Evolutionary conservation across 768 basidiomycete species (phyloP), one percentile per base, ranked within the genome.

Genomic region (Lactarius evosmus): DNA sequence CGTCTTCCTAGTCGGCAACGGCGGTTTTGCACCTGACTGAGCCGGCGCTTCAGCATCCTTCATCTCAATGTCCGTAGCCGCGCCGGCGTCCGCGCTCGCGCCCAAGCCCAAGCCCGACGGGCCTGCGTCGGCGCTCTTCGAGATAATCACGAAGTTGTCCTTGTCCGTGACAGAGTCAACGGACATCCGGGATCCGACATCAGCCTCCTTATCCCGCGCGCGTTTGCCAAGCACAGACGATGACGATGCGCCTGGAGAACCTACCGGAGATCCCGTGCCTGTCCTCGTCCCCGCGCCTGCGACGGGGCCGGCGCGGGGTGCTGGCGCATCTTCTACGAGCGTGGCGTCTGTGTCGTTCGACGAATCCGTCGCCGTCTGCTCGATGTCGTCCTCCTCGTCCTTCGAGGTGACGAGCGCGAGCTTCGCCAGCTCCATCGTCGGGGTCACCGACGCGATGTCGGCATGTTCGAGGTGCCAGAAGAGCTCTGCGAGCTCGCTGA

Each of bases 281-380:
- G 46, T 49, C 25, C 46, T 46, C 44, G 44, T 46, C 38, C 38
- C 38, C 11, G 22, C 22, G 5, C 38, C 38, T 14, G 38, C 16
- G 67, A 67, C 46, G 29, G 70, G 12, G n/a, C 62, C 55, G 19
- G 58, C 22, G 40, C 70, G 73, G 8, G 71, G 62, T 14, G 46
- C 46, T 0, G 70, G 69, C 49, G 74, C 84, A 72, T 92, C 91
- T 62, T 94, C 92, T 56, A 94, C 92, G 34, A 94, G 81, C 14
- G 92, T 94, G 17, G 91, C 91, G 73, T 93, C 91, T 1, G 91
- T 92, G 71, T 93, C 91, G 66, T 92, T 89, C 25, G 91, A 92
- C 25, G 88, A 86, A 70, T 90, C 89, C 1, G 89, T 91, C 60
- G 85, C 85, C 60, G 85, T 81, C 65, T 87, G 87, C 32, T 87